Conservation (phyloP, 768 basidiomycete genomes). For the Rhizopogon vulgaris region DNA sequence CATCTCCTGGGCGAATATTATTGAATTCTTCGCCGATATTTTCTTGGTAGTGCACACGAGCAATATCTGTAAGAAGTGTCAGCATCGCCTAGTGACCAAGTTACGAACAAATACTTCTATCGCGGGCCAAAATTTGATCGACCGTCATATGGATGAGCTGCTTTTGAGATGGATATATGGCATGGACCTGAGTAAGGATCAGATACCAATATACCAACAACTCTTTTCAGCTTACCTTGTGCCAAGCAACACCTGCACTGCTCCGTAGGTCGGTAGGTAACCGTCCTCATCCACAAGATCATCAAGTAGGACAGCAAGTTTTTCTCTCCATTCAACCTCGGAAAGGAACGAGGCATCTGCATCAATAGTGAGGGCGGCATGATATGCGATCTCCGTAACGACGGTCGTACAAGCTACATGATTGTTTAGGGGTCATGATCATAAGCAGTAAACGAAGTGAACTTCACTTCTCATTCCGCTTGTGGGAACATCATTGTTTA, state of each 20-base stretch:
- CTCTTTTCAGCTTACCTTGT: conserved; percentile 34
- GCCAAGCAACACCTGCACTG: conserved; percentile 58
- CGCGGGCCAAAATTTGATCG: conserved; percentile 44
- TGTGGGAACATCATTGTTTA: conserved; percentile 60
- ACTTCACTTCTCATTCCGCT: conserved; percentile 56
- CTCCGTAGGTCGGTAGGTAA: conserved; percentile 45
- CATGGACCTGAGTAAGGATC: conserved; percentile 40
- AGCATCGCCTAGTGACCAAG: neutral
- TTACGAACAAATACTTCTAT: conserved; percentile 33
- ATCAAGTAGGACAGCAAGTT: conserved; percentile 46
- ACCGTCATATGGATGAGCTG: conserved; percentile 41
- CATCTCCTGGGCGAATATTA: conserved; percentile 47
- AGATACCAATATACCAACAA: neutral
- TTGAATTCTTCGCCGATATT: conserved; percentile 44
- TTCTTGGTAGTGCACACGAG: conserved; percentile 44
- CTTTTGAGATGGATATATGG: conserved; percentile 52
- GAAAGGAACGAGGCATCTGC: conserved; percentile 56
- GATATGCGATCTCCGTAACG: conserved; percentile 56
- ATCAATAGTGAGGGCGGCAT: conserved; percentile 47
- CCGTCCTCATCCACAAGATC: conserved; percentile 60
- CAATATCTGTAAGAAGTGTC: conserved; percentile 29
- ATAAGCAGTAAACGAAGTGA: neutral
- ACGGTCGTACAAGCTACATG: conserved; percentile 56
- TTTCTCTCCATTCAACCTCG: conserved; percentile 50
- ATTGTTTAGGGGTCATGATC: neutral